Evolutionary conservation across 345 rosid species (phyloP).

Genomic region (Lenwebbia sp.): DNA sequence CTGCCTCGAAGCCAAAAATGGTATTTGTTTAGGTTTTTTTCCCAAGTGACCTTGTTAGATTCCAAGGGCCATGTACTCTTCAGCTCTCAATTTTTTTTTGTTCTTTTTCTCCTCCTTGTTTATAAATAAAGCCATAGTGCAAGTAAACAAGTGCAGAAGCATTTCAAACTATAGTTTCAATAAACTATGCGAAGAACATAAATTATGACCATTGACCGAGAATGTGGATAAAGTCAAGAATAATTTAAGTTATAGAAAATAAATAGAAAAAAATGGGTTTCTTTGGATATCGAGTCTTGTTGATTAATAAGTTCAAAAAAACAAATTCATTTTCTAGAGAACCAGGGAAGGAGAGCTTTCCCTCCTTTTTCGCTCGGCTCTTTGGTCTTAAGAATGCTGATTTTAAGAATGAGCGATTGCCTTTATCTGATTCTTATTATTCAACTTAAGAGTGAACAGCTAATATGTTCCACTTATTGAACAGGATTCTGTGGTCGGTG

Average conservation of each 20-base stretch:
- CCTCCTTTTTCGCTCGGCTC: too few relatives aligned
- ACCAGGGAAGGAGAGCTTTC: too few relatives aligned
- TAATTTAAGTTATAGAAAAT: neutral
- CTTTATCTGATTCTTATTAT: too few relatives aligned
- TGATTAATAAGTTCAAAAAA: neutral
- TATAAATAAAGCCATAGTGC: neutral
- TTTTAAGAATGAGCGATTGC: too few relatives aligned
- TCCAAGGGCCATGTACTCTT: neutral
- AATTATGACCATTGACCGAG: neutral
- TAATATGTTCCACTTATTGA: too few relatives aligned
- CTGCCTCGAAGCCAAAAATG: neutral
- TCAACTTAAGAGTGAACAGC: too few relatives aligned
- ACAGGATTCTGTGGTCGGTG: too few relatives aligned
- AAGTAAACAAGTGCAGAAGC: neutral
- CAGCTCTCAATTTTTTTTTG: neutral
- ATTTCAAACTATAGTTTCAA: neutral
- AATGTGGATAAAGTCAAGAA: neutral
- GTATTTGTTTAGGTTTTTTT: neutral
- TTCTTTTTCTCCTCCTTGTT: neutral
- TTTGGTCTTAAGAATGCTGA: too few relatives aligned
- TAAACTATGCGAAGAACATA: neutral
- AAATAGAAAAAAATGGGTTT: neutral
- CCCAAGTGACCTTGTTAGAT: neutral
- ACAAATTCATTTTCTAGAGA: neutral
- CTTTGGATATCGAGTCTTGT: neutral